Percentiles rank a stretch among this genome's conserved stretches.
Evolutionary conservation across 768 basidiomycete genomes (phyloP).

Genomic region (Jaapia argillacea): DNA sequence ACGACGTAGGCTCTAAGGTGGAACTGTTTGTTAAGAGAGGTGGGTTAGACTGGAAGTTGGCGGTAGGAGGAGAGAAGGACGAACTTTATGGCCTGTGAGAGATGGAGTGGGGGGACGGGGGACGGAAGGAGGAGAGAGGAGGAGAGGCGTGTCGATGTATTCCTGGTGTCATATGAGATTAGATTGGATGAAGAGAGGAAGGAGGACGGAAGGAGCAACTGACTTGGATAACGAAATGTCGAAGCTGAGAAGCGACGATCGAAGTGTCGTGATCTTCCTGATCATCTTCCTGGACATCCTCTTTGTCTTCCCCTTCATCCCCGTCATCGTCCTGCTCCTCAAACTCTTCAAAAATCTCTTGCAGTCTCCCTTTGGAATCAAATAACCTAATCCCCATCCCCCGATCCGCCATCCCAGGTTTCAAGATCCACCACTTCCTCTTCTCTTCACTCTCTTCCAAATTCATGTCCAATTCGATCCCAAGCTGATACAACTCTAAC

Average conservation of each 20-base stretch:
- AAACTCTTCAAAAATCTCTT: slow-evolving; percentile 71
- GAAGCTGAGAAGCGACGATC: slow-evolving; percentile 76
- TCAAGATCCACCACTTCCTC: slow-evolving; percentile 82
- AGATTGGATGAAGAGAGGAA: slow-evolving; percentile 3
- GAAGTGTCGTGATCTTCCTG: slow-evolving; percentile 33
- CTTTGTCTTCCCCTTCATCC: slow-evolving; percentile 26
- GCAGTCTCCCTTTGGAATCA: slow-evolving; percentile 61
- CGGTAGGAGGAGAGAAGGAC: no score
- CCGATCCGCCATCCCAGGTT: slow-evolving; percentile 95
- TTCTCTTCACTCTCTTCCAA: slow-evolving; percentile 3
- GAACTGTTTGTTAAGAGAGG: slow-evolving; percentile 43
- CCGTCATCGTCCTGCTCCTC: slow-evolving; percentile 48
- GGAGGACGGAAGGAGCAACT: slow-evolving; percentile 7
- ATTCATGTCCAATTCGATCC: slow-evolving; percentile 37
- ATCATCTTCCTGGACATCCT: slow-evolving; percentile 20
- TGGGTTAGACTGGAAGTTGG: slow-evolving; percentile 5
- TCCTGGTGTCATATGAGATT: slow-evolving; percentile 40
- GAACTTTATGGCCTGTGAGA: slow-evolving; percentile 55
- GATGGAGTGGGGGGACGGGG: slow-evolving; percentile 8
- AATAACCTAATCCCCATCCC: slow-evolving; percentile 94
- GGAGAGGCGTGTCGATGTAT: slow-evolving; percentile 69
- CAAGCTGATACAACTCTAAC: slow-evolving; percentile 90
- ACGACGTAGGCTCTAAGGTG: slow-evolving; percentile 88
- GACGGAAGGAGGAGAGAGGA: slow-evolving; percentile 47
- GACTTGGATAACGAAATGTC: slow-evolving; percentile 96